Evolutionary conservation across 176 grass and related monocot genomes (phyloP).

Genomic region (Phoenix dactylifera): DNA sequence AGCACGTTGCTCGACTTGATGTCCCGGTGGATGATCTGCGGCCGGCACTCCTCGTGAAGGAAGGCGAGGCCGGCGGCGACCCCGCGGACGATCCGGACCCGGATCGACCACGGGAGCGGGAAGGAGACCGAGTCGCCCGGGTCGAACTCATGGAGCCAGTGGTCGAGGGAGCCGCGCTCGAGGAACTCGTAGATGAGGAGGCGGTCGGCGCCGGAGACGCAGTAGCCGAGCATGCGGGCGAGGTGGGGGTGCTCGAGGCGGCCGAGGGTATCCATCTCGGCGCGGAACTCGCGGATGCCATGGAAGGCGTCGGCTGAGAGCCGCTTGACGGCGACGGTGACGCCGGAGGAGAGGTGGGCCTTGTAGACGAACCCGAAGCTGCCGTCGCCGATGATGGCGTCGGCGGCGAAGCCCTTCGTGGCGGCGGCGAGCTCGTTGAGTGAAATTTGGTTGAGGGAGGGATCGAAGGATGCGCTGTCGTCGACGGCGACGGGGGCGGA

Average conservation of each 20-base stretch:
- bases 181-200: conserved; percentile 90
- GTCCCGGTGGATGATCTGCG: conserved; percentile 73
- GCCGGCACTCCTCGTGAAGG: conserved; percentile 59
- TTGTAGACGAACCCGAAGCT: conserved; percentile 94
- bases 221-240: conserved; percentile 63
- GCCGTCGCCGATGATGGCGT: conserved; percentile 82
- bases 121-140: background rate
- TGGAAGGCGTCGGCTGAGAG: conserved; percentile 40
- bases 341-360: conserved; percentile 39
- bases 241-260: conserved; percentile 63
- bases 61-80: conserved; percentile 52
- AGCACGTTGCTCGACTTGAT: conserved; percentile 84
- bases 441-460: conserved; percentile 42
- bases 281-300: conserved; percentile 72
- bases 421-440: conserved; percentile 51
- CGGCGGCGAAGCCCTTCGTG: conserved; percentile 54
- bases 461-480: conserved; percentile 20
- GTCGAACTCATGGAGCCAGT: conserved; percentile 52
- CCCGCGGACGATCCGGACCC: conserved; percentile 42
- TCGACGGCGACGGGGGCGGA: background rate
- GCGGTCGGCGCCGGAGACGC: conserved; percentile 47
- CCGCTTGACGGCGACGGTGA: conserved; percentile 57
- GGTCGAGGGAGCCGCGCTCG: conserved; percentile 62
- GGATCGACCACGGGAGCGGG: conserved; percentile 35
- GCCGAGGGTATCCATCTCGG: conserved; percentile 79